phyloP scores from a whole-genome alignment of 2,329 filamentous ascomycete species.

The Pochonia chlamydosporia region DNA sequence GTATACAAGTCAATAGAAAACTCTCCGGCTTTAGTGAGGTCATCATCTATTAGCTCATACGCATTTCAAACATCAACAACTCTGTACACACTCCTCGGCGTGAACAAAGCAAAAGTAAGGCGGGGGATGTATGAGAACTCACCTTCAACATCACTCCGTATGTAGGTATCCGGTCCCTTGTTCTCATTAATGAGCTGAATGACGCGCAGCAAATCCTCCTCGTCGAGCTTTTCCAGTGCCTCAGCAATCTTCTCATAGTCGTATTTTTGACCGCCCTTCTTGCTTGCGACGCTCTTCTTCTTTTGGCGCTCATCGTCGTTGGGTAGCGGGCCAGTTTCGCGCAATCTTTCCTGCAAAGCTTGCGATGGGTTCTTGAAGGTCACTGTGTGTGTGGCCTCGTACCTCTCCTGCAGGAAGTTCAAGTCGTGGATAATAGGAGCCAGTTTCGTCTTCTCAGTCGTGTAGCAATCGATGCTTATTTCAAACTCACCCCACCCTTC shows the following conservation, averaged over 20 bases:
- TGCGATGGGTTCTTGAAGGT: slow-evolving; percentile 91
- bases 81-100: slow-evolving; percentile 6
- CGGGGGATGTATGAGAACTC: slow-evolving; percentile 30
- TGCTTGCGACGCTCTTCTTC: slow-evolving; percentile 60
- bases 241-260: slow-evolving; percentile 98
- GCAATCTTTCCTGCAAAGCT: slow-evolving; percentile 70
- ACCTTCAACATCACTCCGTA: slow-evolving; percentile 96
- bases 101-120: slow-evolving; percentile 9
- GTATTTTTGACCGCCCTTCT: slow-evolving; percentile 68
- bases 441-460: slow-evolving; percentile 81
- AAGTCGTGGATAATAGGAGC: slow-evolving; percentile 74
- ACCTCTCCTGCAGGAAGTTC: slow-evolving; percentile 77
- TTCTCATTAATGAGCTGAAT: slow-evolving; percentile 98
- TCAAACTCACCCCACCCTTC: slow-evolving; percentile 99
- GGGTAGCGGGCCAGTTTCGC: slow-evolving; percentile 80
- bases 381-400: slow-evolving; percentile 76
- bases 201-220: slow-evolving; percentile 90
- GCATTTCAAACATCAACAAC: slow-evolving; percentile 24
- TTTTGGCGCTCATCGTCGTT: slow-evolving; percentile 58
- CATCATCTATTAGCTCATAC: slow-evolving; percentile 26
- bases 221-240: slow-evolving; percentile 77
- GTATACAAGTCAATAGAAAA: slow-evolving; percentile 98
- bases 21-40: slow-evolving; percentile 65
- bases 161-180: slow-evolving; percentile 90
- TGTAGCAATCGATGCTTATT: slow-evolving; percentile 78